Base-by-base conservation (phyloP, 2,329 filamentous ascomycete genomes). In the Xylaria sp. region DNA sequence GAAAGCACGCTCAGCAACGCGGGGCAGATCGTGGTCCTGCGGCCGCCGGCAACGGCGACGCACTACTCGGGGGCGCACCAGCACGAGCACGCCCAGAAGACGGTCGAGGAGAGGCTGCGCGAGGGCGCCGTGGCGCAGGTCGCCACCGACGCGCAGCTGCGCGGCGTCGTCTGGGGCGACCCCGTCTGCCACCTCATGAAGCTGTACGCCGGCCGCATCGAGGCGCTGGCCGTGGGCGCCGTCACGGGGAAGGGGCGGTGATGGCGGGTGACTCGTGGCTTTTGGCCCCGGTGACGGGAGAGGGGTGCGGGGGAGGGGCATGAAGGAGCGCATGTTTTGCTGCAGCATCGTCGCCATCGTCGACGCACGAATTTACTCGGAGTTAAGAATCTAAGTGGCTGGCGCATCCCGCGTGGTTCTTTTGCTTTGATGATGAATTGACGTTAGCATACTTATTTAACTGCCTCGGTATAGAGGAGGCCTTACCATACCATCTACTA, bases 151-250 rank as follows among this genome's bases (percentile, higher is more conserved):
- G 82, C 87, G 40, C 78, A 89, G 66, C 71, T 96, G 46, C 76
- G 88, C 20, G 80, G 78, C 1, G 81, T 92, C 0, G 78, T 96
- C 3, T 96, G 91, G 81, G 91, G 91, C 0, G 91, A 96, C 68
- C 89, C 90, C 0, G 76, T 91, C 40, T 88, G 86, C 68, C 91
- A 95, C 73, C 78, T 86, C 62, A 95, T 96, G 91, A 83, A 77
- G 54, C 67, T 94, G 18, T 96, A 96, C 71, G 83, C 84, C 13
- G 82, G 79, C 18, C 75, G 91, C 48, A 82, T 95, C 41, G 88
- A 94, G 69, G 75, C 78, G 3, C 72, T 96, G 50, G 89, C 89
- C 9, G 85, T 87, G 1, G 84, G 80, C 53, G 89, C 87, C 9
- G 85, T 89, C 9, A 88, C 83, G 26, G 73, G 67, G 19, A 72